Percentiles rank a stretch among this genome's conserved stretches.
Evolutionary conservation across 2,329 filamentous ascomycete species (phyloP).

Genomic region (Verticillium tricorpus): DNA sequence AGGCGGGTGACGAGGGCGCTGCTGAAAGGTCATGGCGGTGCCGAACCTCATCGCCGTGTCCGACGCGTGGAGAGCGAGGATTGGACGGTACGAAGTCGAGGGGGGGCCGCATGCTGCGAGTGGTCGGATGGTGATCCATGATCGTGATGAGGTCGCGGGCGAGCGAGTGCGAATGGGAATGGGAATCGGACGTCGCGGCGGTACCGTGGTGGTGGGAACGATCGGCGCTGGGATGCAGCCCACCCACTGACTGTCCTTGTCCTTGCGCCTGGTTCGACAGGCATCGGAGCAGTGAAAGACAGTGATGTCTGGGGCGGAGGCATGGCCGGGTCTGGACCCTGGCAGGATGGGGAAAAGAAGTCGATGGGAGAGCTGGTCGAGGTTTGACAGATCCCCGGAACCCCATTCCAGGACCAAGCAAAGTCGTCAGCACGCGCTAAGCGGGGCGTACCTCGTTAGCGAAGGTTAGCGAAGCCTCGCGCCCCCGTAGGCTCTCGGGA

Average conservation of each 20-base stretch:
- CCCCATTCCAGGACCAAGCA: not conserved
- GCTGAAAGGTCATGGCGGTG: not conserved
- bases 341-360: not conserved
- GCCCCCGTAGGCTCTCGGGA: not conserved
- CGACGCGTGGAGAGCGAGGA: not conserved
- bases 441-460: not conserved
- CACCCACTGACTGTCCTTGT: no score
- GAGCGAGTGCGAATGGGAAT: not conserved
- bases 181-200: not conserved
- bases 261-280: no score
- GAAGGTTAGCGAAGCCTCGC: not conserved
- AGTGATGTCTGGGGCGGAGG: not conserved
- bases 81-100: not conserved
- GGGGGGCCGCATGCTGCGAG: not conserved
- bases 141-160: no score
- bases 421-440: not conserved
- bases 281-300: not conserved
- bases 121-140: not conserved
- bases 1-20: not conserved
- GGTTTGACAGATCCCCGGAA: not conserved
- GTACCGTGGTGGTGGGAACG: not conserved
- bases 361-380: not conserved
- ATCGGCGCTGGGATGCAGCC: not conserved
- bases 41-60: not conserved
- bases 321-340: not conserved